Evolutionary conservation across 2,329 filamentous ascomycete species (phyloP), one percentile per base, ranked within the genome.

Genomic region (Penicillium hordei): DNA sequence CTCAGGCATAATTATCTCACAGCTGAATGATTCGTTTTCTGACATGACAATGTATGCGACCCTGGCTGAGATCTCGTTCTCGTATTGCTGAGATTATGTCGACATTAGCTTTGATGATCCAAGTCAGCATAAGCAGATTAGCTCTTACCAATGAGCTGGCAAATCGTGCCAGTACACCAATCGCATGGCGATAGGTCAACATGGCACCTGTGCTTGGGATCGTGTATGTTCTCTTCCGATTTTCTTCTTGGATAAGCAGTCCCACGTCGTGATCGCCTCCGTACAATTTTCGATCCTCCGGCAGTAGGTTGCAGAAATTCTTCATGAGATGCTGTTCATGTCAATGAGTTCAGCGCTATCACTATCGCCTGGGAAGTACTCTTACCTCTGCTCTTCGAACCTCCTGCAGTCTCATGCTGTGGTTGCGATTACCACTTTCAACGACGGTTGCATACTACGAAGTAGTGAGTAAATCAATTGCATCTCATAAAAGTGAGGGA

Each of bases 1-100:
- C 13, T 87, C 83, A 0, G 94, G 93, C 25, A 99, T 78, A 12
- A 91, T 81, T 1, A 96, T 86, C 67, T 96, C 91, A 62, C 90
- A 92, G 42, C 88, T 72, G 66, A 88, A 97, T 25, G 84, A 82
- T 13, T 81, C 79, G 10, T 82, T 82, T 4, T 80, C 71, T 0
- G 77, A 70, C 3, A 79, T 80, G 2, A 93, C 78, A 5, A 89
- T 77, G 67, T 92, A 97, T 1, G 72, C 79, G 8, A 82, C 80
- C 56, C 81, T 78, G 12, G 77, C 68, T 13, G 73, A 69, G 21
- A 73, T 72, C 7, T 85, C 81, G 36, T 77, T 77, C 53, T 82
- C 79, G 52, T 77, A 76, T 70, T 75, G 75, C 76, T 79, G 60
- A 40, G 52, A 29, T 60, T 5, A 42, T 44, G 5, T 25, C 27